Percentiles rank a stretch among this genome's conserved stretches.
These are phyloP conservation scores for Comarum palustre DNA, from an alignment of 306 rosid genomes.

Conservation along the genomic window DNA sequence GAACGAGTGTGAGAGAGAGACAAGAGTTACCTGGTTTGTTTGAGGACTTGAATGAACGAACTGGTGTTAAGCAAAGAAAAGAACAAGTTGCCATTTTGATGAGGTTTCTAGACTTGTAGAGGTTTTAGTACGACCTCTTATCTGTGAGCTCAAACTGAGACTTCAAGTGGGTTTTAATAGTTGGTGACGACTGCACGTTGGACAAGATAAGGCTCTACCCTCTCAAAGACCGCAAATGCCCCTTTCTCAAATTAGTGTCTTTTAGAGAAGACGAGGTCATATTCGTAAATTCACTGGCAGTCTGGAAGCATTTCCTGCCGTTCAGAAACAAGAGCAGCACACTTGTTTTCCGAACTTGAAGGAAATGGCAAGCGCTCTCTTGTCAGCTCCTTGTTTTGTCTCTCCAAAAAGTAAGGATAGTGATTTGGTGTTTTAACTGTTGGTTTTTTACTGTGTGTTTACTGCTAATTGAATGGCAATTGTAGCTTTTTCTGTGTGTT, in stretches of 20 bases:
- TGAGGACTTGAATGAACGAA: slow-evolving; percentile 61
- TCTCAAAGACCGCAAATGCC: slow-evolving; percentile 34
- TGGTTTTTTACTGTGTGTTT: not conserved
- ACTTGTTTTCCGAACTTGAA: slow-evolving; percentile 15
- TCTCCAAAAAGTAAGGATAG: slow-evolving; percentile 50
- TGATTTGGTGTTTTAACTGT: not conserved
- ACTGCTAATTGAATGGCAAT: not conserved
- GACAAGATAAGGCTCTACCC: slow-evolving; percentile 37
- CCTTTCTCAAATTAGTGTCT: slow-evolving; percentile 13
- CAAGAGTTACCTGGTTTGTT: slow-evolving; percentile 55
- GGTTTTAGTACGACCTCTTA: slow-evolving; percentile 4
- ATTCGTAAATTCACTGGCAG: slow-evolving; percentile 25
- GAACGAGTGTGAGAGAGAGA: too few relatives aligned
- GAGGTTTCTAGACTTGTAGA: not conserved
- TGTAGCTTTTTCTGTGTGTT: not conserved
- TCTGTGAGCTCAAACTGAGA: slow-evolving; percentile 16
- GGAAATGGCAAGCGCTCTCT: slow-evolving; percentile 65
- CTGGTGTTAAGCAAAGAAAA: slow-evolving; percentile 38
- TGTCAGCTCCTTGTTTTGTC: slow-evolving; percentile 49
- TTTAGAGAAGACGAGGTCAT: slow-evolving; percentile 14
- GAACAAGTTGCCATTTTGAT: slow-evolving; percentile 56
- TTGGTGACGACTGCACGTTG: slow-evolving; percentile 5
- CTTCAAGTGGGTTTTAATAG: slow-evolving; percentile 9
- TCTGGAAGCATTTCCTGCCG: not conserved
- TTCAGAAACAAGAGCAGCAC: slow-evolving; percentile 16